These are phyloP conservation scores for Globisporangium megalacanthum DNA, from an alignment of 352 stramenopile genomes.

Conservation along the genomic window DNA sequence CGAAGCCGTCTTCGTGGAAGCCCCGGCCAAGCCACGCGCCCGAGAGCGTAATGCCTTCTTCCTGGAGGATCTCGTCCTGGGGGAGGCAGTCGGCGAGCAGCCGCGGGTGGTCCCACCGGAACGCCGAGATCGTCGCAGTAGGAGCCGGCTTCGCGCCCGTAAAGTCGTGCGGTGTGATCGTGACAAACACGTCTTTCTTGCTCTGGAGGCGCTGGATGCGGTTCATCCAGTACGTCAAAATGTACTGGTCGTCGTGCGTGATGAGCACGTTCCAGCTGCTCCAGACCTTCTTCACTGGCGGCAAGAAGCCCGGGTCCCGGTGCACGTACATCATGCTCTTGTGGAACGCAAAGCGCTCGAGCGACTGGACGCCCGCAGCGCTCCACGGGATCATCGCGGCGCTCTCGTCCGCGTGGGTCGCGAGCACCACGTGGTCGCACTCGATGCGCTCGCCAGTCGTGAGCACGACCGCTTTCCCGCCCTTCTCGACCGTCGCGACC, in stretches of 20 bases:
- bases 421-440: slow-evolving; percentile 83
- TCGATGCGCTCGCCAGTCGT: slow-evolving; percentile 63
- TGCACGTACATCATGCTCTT: slow-evolving; percentile 88
- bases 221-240: slow-evolving; percentile 90
- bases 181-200: slow-evolving; percentile 85
- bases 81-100: slow-evolving; percentile 78
- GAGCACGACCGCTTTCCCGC: slow-evolving; percentile 77
- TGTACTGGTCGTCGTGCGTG: slow-evolving; percentile 78
- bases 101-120: slow-evolving; percentile 84
- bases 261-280: slow-evolving; percentile 86
- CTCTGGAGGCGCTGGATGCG: slow-evolving; percentile 82
- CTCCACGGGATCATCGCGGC: slow-evolving; percentile 72
- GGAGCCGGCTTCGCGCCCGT: slow-evolving; percentile 45
- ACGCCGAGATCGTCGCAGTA: slow-evolving; percentile 55
- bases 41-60: slow-evolving; percentile 79
- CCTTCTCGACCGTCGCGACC: slow-evolving; percentile 62
- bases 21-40: slow-evolving; percentile 76
- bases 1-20: slow-evolving; percentile 86
- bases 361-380: slow-evolving; percentile 47
- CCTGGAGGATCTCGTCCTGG: slow-evolving; percentile 84
- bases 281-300: slow-evolving; percentile 73
- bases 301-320: slow-evolving; percentile 68
- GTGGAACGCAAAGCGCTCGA: slow-evolving; percentile 83
- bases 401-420: slow-evolving; percentile 75
- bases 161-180: slow-evolving; percentile 78